phyloP scores from a whole-genome alignment of 2,329 filamentous ascomycete species.

The Aureobasidium sp. region DNA sequence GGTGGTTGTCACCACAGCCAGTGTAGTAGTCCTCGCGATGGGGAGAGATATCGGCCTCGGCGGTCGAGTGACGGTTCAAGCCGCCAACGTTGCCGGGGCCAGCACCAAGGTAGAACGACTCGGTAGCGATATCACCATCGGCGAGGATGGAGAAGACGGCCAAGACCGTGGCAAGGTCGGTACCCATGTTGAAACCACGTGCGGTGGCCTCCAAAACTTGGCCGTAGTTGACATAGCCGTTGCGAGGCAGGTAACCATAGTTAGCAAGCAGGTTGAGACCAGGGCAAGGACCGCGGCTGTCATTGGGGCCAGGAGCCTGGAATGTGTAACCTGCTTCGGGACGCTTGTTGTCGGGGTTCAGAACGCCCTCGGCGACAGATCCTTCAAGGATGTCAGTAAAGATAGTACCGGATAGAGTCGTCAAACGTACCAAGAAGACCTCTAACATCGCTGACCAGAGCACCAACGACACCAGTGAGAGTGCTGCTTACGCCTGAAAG shows the following conservation, averaged over 20 bases:
- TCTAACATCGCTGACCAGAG: neutral
- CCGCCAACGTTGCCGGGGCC: conserved; percentile 23
- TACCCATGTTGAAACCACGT: conserved; percentile 33
- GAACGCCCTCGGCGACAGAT: conserved; percentile 20
- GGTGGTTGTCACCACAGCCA: conserved; percentile 29
- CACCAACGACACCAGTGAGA: neutral
- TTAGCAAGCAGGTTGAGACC: conserved; percentile 37
- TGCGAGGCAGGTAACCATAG: conserved; percentile 35
- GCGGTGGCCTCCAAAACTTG: conserved; percentile 29
- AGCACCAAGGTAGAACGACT: conserved; percentile 25
- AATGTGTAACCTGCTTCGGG: conserved; percentile 26
- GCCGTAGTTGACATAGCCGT: conserved; percentile 32
- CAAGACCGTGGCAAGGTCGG: conserved; percentile 33
- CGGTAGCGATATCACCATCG: conserved; percentile 24
- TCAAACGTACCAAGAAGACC: neutral
- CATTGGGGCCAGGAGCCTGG: conserved; percentile 21
- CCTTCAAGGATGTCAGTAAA: conserved; percentile 18
- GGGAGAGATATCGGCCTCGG: conserved; percentile 27
- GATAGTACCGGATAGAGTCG: neutral
- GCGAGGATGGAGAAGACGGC: conserved; percentile 27
- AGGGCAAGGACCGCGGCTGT: conserved; percentile 33
- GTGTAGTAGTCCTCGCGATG: conserved; percentile 31
- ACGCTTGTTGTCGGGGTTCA: conserved; percentile 24
- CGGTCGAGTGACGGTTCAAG: conserved; percentile 26
- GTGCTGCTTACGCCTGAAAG: neutral